Conservation (phyloP, 305 asterid species). For the Andrographis paniculata region DNA sequence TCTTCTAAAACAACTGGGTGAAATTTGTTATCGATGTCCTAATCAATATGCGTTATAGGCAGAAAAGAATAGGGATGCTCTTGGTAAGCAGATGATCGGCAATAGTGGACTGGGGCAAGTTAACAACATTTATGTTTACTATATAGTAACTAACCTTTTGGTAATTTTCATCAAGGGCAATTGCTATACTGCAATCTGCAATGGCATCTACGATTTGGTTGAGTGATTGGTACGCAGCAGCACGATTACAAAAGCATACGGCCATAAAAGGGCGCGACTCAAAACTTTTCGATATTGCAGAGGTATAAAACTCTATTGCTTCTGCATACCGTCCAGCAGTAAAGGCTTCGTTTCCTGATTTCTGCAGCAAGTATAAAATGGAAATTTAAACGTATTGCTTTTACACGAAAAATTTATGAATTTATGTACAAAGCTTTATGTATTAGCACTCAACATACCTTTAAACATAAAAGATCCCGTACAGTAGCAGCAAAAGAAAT, state of each 20-base stretch:
- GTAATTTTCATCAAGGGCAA: constrained; percentile 76
- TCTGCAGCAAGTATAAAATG: constrained; percentile 35
- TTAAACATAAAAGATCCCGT: constrained; percentile 63
- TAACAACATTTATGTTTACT: too few relatives aligned
- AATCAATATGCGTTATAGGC: too few relatives aligned
- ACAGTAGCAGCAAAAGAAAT: constrained; percentile 51
- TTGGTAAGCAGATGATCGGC: too few relatives aligned
- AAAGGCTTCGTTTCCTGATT: constrained; percentile 90
- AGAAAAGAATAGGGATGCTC: too few relatives aligned
- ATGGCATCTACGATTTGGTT: constrained; percentile 82
- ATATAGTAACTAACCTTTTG: constrained; percentile 42
- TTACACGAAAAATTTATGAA: too few relatives aligned
- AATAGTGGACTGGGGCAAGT: too few relatives aligned
- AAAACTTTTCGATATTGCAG: constrained; percentile 67
- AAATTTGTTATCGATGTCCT: too few relatives aligned
- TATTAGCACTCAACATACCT: constrained; percentile 38
- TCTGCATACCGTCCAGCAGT: constrained; percentile 57
- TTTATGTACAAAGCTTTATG: too few relatives aligned
- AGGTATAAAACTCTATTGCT: constrained; percentile 79
- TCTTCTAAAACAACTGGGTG: too few relatives aligned
- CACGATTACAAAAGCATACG: constrained; percentile 94
- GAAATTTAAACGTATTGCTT: too few relatives aligned
- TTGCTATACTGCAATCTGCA: constrained; percentile 89
- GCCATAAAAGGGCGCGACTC: constrained; percentile 88
- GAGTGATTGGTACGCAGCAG: constrained; percentile 88